A percentile compares a stretch with the other conserved stretches of the same genome.
phyloP scores from a whole-genome alignment of 495 filamentous ascomycete species.

The Lasiosphaeria ovina region DNA sequence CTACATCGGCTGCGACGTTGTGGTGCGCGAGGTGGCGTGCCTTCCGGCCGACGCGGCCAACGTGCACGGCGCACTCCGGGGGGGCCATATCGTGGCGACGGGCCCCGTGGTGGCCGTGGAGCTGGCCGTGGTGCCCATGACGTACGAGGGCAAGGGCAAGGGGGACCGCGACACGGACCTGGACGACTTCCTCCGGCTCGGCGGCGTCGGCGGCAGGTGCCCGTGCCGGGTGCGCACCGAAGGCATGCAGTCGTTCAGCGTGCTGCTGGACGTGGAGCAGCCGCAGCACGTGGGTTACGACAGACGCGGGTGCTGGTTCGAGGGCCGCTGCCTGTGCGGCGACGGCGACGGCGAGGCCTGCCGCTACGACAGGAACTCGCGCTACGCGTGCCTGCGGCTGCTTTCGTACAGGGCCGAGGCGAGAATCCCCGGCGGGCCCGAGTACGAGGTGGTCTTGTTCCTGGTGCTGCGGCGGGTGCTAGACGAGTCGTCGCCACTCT shows the following conservation, averaged over 20 bases:
- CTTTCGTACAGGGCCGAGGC: neutral
- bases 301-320: neutral
- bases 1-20: neutral
- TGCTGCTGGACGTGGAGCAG: neutral
- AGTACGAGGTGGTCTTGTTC: neutral
- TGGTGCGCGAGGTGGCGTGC: neutral
- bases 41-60: neutral
- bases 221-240: neutral
- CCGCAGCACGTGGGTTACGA: neutral
- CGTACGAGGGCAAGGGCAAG: neutral
- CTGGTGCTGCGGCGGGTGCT: neutral
- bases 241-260: neutral
- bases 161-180: neutral
- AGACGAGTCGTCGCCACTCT: neutral
- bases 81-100: neutral
- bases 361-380: neutral
- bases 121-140: neutral
- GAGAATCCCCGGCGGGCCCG: neutral
- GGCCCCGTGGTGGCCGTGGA: neutral
- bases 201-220: neutral
- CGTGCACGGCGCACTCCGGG: neutral
- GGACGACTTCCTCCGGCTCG: neutral
- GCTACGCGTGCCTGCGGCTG: neutral
- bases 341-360: neutral
- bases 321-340: neutral